A percentile compares a stretch with the other conserved stretches of the same genome.
Evolutionary conservation across 73 alveolate species (phyloP).

Genomic region (Tetrahymena elliotti): DNA sequence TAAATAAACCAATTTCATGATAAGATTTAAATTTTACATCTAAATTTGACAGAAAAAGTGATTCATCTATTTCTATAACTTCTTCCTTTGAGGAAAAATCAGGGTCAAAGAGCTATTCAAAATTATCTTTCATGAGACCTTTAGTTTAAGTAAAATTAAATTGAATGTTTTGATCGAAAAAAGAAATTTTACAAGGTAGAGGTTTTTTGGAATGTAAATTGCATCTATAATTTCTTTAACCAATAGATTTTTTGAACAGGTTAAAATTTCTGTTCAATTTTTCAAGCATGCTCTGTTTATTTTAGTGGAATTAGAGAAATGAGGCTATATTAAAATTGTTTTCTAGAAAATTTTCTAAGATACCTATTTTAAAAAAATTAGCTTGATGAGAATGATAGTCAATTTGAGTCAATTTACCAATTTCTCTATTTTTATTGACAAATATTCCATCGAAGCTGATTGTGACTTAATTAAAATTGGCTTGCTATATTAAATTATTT

Average conservation of each 20-base stretch:
- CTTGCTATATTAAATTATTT: not conserved
- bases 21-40: not conserved
- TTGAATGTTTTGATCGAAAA: not conserved
- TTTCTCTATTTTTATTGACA: not conserved
- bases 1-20: not conserved
- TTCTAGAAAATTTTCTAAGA: not conserved
- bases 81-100: not conserved
- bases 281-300: not conserved
- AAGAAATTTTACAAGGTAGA: not conserved
- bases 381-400: not conserved
- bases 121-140: not conserved
- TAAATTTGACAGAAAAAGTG: not conserved
- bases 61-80: not conserved
- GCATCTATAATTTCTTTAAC: not conserved
- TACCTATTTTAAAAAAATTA: not conserved
- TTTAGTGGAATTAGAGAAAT: not conserved
- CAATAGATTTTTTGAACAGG: not conserved
- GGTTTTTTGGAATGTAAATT: not conserved
- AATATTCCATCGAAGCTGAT: not conserved
- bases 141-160: not conserved
- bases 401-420: not conserved
- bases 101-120: not conserved
- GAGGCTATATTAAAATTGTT: not conserved
- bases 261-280: not conserved
- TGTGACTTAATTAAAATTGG: not conserved